phyloP scores from a whole-genome alignment of 805 yeast genomes.

The Ogataea dorogensis region DNA sequence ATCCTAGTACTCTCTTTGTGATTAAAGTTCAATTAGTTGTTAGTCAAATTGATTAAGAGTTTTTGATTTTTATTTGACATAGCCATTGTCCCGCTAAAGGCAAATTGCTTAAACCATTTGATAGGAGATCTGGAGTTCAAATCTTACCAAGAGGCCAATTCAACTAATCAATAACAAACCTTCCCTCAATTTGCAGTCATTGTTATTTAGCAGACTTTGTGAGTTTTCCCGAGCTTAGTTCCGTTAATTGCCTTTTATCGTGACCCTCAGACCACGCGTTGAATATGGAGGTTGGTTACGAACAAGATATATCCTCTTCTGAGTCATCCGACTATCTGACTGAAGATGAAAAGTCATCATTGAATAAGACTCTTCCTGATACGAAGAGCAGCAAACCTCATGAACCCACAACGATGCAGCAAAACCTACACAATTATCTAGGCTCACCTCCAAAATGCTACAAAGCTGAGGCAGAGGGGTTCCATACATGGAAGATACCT shows the following conservation, averaged over 20 bases:
- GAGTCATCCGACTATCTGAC: slow-evolving; percentile 25
- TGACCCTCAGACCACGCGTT: slow-evolving; percentile 7
- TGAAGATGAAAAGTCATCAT: slow-evolving; percentile 18
- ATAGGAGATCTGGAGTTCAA: slow-evolving; percentile 5
- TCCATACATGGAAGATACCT: slow-evolving; percentile 40
- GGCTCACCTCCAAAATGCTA: slow-evolving; percentile 34
- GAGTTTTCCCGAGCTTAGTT: background rate
- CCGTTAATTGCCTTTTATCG: background rate
- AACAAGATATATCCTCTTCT: slow-evolving; percentile 24
- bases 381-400: slow-evolving; percentile 1
- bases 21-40: background rate
- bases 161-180: background rate
- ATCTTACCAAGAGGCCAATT: background rate
- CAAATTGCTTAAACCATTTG: slow-evolving; percentile 6
- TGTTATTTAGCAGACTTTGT: background rate
- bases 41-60: background rate
- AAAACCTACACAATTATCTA: slow-evolving; percentile 22
- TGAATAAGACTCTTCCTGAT: slow-evolving; percentile 7
- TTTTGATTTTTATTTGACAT: background rate
- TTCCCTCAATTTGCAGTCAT: background rate
- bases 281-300: slow-evolving; percentile 17
- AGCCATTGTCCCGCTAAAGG: slow-evolving; percentile 2
- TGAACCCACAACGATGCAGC: slow-evolving; percentile 24
- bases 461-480: slow-evolving; percentile 30
- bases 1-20: background rate